Conservation (phyloP, 2,329 filamentous ascomycete species). For the Bipolaris sorokiniana region DNA sequence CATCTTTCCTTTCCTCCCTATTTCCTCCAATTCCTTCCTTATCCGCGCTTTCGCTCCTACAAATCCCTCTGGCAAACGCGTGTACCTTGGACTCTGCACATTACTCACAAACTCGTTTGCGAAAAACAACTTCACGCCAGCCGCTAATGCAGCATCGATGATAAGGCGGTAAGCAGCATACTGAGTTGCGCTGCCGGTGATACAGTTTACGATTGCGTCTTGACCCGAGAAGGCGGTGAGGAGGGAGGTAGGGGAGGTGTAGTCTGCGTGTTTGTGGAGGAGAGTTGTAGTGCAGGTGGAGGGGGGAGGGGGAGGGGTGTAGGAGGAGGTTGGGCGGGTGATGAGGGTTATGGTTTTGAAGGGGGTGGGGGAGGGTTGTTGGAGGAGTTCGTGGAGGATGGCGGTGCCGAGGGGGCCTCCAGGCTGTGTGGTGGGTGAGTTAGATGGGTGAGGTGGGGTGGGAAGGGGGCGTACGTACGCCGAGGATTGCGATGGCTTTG, state of each 20-base stretch:
- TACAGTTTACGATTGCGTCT: constrained; percentile 61
- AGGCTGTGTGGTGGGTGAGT: constrained; percentile 24
- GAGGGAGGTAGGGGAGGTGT: constrained; percentile 33
- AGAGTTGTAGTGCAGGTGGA: constrained; percentile 18
- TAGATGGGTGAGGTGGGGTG: background rate
- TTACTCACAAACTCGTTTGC: constrained; percentile 45
- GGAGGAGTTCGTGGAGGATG: constrained; percentile 39
- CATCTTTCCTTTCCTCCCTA: constrained; percentile 33
- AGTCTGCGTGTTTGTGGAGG: constrained; percentile 32
- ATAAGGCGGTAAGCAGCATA: constrained; percentile 53
- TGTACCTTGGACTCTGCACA: constrained; percentile 32
- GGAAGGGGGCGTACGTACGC: constrained; percentile 29
- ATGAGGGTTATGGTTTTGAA: constrained; percentile 40
- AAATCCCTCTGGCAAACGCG: constrained; percentile 32
- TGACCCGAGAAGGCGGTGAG: constrained; percentile 57
- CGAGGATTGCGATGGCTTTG: constrained; percentile 46
- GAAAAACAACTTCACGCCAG: constrained; percentile 44
- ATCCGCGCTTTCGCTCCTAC: constrained; percentile 39
- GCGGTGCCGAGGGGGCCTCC: constrained; percentile 43
- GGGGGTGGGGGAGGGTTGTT: constrained; percentile 13
- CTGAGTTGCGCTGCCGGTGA: constrained; percentile 54
- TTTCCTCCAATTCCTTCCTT: constrained; percentile 31
- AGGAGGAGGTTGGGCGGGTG: constrained; percentile 33
- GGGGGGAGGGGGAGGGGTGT: constrained; percentile 16
- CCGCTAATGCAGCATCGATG: constrained; percentile 44